Base-by-base conservation (phyloP, 371 early-diverging fungal species). In the Fennellomyces sp. region DNA sequence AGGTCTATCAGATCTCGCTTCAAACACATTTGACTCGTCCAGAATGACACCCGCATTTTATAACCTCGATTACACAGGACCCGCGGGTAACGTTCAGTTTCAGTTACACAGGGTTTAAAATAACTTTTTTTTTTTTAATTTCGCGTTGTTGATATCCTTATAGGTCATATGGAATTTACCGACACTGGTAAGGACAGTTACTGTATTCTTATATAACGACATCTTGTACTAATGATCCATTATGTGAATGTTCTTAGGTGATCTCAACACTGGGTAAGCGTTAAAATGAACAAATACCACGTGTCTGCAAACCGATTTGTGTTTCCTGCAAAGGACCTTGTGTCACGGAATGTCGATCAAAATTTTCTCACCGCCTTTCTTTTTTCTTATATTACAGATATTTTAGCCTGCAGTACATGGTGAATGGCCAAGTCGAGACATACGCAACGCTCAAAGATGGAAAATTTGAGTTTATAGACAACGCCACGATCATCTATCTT, bases 51-150 rank as follows among this genome's bases (percentile, higher is more conserved):
- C 79, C 2, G 27, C 50, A 3, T 69, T 69, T 36, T 78, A 69
- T 33, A 75, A 73, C 41, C 36, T 75, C 19, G 70, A 78, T 60
- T 73, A 75, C 35, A 69, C 73, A 31, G 79, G 79, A 1, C 79
- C 79, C 23, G 71, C 73, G 59, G 79, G 79, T 76, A 61, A 45
- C 23, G 5, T 23, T 5, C 13, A 3, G 0, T 2, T 39, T 39
- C 41, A 26, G 25, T 15, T 31, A 28, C 10, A 49, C 35, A 30
- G 36, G 19, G n/a, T 12, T 45, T 45, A 23, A 33, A 33, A 33
- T 33, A 33, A 33, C 35, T 33, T 13, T 33, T 33, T 33, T 33
- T 33, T 33, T 6, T 45, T 45, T 45, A 10, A 1, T 45, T 45
- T 6, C n/a, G 11, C n/a, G n/a, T n/a, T n/a, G n/a, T 39, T 29